A percentile compares a stretch with the other conserved stretches of the same genome.
Conservation (phyloP, 2,329 filamentous ascomycete genomes). For the Phialemonium atrogriseum region DNA sequence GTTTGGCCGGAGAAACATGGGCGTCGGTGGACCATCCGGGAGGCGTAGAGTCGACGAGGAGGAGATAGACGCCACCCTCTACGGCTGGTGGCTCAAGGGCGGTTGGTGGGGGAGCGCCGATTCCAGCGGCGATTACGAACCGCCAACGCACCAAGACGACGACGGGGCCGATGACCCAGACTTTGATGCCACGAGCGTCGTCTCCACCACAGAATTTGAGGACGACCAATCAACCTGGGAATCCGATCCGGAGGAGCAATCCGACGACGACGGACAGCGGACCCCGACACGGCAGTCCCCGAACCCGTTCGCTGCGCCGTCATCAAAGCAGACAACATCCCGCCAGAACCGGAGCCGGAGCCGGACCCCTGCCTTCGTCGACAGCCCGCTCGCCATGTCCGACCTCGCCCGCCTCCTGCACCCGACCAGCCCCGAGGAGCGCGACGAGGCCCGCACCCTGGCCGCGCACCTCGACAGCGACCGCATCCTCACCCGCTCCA, state of each 20-base stretch:
- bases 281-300: slow-evolving; percentile 64
- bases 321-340: too few relatives aligned
- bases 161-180: slow-evolving; percentile 42
- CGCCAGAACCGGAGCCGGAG: slow-evolving; percentile 30
- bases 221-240: slow-evolving; percentile 20
- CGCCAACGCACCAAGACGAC: slow-evolving; percentile 43
- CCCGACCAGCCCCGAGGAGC: slow-evolving; percentile 68
- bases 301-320: slow-evolving; percentile 11
- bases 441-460: slow-evolving; percentile 71
- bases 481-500: slow-evolving; percentile 71
- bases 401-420: slow-evolving; percentile 76
- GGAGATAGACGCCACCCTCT: slow-evolving; percentile 65
- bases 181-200: slow-evolving; percentile 64
- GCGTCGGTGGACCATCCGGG: slow-evolving; percentile 18
- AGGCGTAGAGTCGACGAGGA: slow-evolving; percentile 45
- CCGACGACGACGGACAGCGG: slow-evolving; percentile 42
- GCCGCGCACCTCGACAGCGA: slow-evolving; percentile 69
- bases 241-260: slow-evolving; percentile 30
- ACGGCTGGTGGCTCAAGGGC: slow-evolving; percentile 75
- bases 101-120: slow-evolving; percentile 82
- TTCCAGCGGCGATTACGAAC: slow-evolving; percentile 68
- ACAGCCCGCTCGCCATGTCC: slow-evolving; percentile 54
- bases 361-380: slow-evolving; percentile 48
- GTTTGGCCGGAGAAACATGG: slow-evolving; percentile 31
- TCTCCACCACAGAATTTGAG: slow-evolving; percentile 47